phyloP scores from a whole-genome alignment of 371 early-diverging fungal species.

The Lichtheimia ramosa region DNA sequence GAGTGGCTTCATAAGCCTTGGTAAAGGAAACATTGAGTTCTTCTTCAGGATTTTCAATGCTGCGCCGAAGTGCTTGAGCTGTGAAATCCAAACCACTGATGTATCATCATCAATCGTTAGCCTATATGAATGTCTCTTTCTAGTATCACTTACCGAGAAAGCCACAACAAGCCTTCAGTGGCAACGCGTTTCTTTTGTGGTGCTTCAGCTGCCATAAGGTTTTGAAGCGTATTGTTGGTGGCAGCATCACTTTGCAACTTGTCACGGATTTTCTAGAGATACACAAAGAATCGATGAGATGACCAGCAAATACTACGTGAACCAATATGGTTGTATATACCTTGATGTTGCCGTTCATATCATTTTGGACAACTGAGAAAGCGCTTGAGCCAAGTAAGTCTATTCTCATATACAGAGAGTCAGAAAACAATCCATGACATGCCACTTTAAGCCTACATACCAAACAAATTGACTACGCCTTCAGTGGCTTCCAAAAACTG shows the following conservation, averaged over 20 bases:
- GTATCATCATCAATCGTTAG: neutral
- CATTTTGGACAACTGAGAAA: constrained; percentile 82
- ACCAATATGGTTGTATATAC: constrained; percentile 36
- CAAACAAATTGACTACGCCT: constrained; percentile 80
- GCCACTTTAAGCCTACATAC: constrained; percentile 41
- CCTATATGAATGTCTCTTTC: too few relatives aligned
- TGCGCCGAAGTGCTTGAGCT: constrained; percentile 74
- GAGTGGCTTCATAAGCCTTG: constrained; percentile 79
- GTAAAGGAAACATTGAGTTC: constrained; percentile 84
- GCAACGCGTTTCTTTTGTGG: constrained; percentile 77
- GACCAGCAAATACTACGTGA: neutral
- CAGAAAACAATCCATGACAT: neutral
- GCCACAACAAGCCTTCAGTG: constrained; percentile 92
- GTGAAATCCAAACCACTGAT: constrained; percentile 82
- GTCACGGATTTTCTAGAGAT: constrained; percentile 76
- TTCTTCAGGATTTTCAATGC: constrained; percentile 65
- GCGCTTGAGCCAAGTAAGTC: constrained; percentile 73
- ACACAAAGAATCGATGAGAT: neutral
- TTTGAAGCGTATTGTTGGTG: constrained; percentile 78
- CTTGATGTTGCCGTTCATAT: constrained; percentile 87
- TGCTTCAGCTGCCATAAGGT: constrained; percentile 74
- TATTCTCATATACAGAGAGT: constrained; percentile 18
- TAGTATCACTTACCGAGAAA: constrained; percentile 68
- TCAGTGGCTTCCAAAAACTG: constrained; percentile 89
- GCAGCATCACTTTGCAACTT: constrained; percentile 64